These are phyloP conservation scores for Pseudocercospora eumusae DNA, from an alignment of 2,329 filamentous ascomycete genomes.

Conservation along the genomic window DNA sequence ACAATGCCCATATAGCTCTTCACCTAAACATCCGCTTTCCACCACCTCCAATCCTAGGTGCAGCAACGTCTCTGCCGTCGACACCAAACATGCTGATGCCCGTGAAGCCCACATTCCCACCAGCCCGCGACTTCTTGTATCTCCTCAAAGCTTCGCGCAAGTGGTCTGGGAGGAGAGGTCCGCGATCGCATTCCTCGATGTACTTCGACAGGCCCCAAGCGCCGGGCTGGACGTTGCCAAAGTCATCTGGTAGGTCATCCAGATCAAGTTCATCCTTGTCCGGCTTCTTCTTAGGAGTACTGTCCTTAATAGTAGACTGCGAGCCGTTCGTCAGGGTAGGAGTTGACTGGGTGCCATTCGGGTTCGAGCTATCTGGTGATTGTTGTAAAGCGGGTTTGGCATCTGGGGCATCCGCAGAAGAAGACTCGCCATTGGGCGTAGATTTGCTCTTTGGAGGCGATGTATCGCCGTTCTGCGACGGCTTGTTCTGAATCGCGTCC, in stretches of 20 bases:
- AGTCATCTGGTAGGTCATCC: constrained; percentile 24
- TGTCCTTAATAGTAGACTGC: constrained; percentile 16
- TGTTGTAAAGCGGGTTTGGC: not conserved
- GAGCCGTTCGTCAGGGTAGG: constrained; percentile 9
- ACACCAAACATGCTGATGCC: constrained; percentile 52
- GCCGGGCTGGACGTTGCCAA: constrained; percentile 25
- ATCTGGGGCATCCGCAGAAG: not conserved
- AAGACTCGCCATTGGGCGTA: not conserved
- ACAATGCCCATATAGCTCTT: not conserved
- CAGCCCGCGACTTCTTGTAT: constrained; percentile 64
- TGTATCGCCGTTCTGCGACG: constrained; percentile 18
- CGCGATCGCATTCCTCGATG: constrained; percentile 45
- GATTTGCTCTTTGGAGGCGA: constrained; percentile 1
- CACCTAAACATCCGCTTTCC: constrained; percentile 9
- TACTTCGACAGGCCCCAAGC: constrained; percentile 33
- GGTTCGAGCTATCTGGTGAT: constrained; percentile 12
- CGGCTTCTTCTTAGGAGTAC: constrained; percentile 8
- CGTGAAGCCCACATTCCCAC: constrained; percentile 58
- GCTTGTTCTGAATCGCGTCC: constrained; percentile 4
- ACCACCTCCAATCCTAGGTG: constrained; percentile 47
- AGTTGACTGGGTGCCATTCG: constrained; percentile 16
- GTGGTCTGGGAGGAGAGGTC: constrained; percentile 71
- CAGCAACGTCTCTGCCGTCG: constrained; percentile 44
- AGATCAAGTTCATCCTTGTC: constrained; percentile 13
- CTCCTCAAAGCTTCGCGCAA: constrained; percentile 70